phyloP scores from a whole-genome alignment of 2,329 filamentous ascomycete species.

The Colletotrichum sansevieriae region DNA sequence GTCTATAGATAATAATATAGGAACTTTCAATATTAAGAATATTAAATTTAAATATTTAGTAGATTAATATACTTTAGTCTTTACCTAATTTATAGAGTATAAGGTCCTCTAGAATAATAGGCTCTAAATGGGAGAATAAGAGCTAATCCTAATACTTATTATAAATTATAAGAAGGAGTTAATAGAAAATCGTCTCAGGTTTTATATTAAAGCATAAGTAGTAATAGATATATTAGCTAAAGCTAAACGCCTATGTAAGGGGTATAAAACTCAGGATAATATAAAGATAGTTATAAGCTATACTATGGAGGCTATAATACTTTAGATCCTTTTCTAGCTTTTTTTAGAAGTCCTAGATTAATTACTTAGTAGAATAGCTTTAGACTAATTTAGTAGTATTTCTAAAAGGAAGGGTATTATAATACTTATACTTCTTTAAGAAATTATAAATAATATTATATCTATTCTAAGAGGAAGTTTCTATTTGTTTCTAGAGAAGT shows the following conservation, averaged over 20 bases:
- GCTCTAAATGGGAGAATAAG: not conserved
- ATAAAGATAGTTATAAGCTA: not conserved
- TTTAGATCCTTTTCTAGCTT: not conserved
- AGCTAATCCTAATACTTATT: not conserved
- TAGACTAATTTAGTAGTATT: not conserved
- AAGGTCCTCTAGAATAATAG: not conserved
- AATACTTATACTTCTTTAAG: not conserved
- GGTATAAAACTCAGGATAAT: not conserved
- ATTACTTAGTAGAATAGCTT: not conserved
- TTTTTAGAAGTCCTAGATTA: not conserved
- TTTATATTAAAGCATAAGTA: not conserved
- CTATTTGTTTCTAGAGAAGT: not conserved
- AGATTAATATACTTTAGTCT: not conserved
- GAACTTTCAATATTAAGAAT: not conserved
- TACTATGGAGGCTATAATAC: not conserved
- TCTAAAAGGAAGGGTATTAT: not conserved
- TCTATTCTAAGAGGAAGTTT: not conserved
- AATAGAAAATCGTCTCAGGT: not conserved
- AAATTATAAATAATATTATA: conserved; percentile 4
- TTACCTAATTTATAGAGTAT: not conserved
- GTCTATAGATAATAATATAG: not conserved
- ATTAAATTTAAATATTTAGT: not conserved
- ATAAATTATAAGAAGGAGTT: not conserved
- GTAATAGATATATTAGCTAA: not conserved
- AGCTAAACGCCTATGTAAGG: not conserved